Conservation (phyloP, 306 rosid species). For the Mimosa bimucronata region DNA sequence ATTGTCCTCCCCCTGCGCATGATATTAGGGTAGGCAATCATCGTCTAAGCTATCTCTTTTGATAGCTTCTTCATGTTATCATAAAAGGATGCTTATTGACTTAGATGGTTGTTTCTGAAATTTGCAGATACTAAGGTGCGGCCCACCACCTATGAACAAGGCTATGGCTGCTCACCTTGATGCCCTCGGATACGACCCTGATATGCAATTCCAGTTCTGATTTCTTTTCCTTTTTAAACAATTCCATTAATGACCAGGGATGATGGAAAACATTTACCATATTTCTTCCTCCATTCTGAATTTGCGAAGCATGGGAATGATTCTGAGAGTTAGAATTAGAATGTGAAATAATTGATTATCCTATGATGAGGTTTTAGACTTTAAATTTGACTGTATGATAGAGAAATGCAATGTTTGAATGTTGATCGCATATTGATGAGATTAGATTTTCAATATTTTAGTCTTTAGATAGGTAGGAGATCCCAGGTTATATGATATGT, state of each 20-base stretch:
- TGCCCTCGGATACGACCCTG: slow-evolving; percentile 67
- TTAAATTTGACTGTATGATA: slow-evolving; percentile 7
- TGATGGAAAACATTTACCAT: neutral
- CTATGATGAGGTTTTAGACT: slow-evolving; percentile 31
- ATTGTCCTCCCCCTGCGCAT: slow-evolving; percentile 78
- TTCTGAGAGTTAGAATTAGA: slow-evolving; percentile 18
- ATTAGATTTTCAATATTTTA: neutral
- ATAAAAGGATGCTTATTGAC: slow-evolving; percentile 3
- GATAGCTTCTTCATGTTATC: neutral
- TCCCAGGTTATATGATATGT: neutral
- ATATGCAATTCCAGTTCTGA: slow-evolving; percentile 94
- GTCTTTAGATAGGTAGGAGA: neutral
- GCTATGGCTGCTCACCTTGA: slow-evolving; percentile 91
- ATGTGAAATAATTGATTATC: slow-evolving; percentile 42
- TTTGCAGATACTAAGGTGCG: slow-evolving; percentile 86
- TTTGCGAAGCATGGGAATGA: slow-evolving; percentile 23
- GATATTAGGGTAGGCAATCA: slow-evolving; percentile 64
- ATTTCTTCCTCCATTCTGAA: neutral
- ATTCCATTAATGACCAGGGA: slow-evolving; percentile 28
- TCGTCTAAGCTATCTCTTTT: slow-evolving; percentile 11
- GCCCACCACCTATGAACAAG: slow-evolving; percentile 99
- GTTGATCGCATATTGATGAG: neutral
- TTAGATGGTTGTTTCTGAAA: neutral
- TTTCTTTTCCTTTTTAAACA: slow-evolving; percentile 31
- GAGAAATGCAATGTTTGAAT: slow-evolving; percentile 11